Base-by-base conservation (phyloP, 306 rosid genomes). In the Sicyos baderoa region DNA sequence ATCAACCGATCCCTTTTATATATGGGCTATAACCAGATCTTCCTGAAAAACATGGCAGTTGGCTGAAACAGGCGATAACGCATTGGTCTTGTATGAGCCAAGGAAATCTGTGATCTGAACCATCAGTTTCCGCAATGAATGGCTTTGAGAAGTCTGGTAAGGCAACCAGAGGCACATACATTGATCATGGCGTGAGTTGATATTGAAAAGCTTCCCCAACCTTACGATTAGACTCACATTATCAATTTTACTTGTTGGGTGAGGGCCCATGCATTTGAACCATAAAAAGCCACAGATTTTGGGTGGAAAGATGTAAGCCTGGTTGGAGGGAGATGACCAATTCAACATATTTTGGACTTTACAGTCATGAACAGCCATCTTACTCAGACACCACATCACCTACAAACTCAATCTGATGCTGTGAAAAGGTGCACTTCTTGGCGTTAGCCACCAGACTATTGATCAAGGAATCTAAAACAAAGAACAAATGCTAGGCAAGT, bases 111-210 rank as follows among this genome's bases (percentile, higher is more conserved):
- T n/a, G 48, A 32, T 32, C 48, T 19, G 13, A 17, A 37, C 25
- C 68, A 61, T 61, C 49, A 35, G 27, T 61, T 61, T 17, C 67
- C 23, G 4, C 19, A 14, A n/a, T 32, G 22, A 60, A 32, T 60
- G 18, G 68, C 25, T 61, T 37, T 35, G 67, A n/a, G 49, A 9
- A 54, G 59, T 54, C 59, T 54, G 59, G 15, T 54, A 19, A 54
- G 29, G 60, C 60, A 54, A 21, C 60, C 60, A 54, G 29, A 54
- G 23, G 60, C 32, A 54, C 32, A 9, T 19, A 54, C 32, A 9
- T 19, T 54, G 58, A 10, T 54, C 58, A 7, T 18, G 5, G 58
- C 29, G 13, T 54, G 58, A 3, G n/a, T 54, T 18, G 25, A 54
- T 14, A 54, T 19, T 9, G 58, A 50, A 32, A 60, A n/a, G 0